These are phyloP conservation scores for Xerocomellus intermedius DNA, from an alignment of 768 basidiomycete species.

Conservation along the genomic window DNA sequence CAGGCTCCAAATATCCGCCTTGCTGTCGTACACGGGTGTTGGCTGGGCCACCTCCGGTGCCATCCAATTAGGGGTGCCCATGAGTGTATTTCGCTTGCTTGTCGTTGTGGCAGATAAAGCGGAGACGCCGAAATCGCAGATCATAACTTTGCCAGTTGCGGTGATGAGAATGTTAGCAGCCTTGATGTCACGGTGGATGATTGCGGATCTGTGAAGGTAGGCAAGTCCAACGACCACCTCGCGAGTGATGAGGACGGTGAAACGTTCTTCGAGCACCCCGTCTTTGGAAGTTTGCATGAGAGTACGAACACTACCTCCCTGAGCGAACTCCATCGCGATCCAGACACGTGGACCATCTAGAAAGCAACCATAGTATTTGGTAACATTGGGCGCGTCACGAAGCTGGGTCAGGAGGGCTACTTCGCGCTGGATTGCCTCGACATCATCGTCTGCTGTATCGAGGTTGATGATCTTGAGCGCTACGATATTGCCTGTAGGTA, in stretches of 20 bases:
- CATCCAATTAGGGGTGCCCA: conserved; percentile 99
- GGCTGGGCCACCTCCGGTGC: conserved; percentile 94
- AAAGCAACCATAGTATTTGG: conserved; percentile 95
- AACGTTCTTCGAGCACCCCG: conserved; percentile 82
- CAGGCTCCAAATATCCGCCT: conserved; percentile 97
- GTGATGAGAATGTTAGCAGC: conserved; percentile 95
- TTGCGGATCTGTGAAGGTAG: conserved; percentile 89
- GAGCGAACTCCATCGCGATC: conserved; percentile 98
- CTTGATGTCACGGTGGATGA: conserved; percentile 98
- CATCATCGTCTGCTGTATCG: conserved; percentile 95
- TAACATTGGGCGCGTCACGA: conserved; percentile 86
- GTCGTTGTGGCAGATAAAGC: conserved; percentile 80
- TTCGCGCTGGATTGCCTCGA: conserved; percentile 94
- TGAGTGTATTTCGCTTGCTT: conserved; percentile 93
- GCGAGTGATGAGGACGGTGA: conserved; percentile 80
- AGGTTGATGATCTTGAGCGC: conserved; percentile 99
- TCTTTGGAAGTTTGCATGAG: conserved; percentile 86
- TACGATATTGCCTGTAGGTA: conserved; percentile 82
- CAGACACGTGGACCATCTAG: conserved; percentile 94
- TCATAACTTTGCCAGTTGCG: conserved; percentile 84
- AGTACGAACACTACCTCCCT: conserved; percentile 90
- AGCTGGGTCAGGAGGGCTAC: conserved; percentile 90
- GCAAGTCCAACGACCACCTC: conserved; percentile 85
- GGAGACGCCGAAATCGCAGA: conserved; percentile 98
- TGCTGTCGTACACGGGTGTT: conserved; percentile 90